A percentile compares a stretch with the other conserved stretches of the same genome.
Conservation (phyloP, 805 yeast species). For the Kodamaea hsintzibuensis region DNA sequence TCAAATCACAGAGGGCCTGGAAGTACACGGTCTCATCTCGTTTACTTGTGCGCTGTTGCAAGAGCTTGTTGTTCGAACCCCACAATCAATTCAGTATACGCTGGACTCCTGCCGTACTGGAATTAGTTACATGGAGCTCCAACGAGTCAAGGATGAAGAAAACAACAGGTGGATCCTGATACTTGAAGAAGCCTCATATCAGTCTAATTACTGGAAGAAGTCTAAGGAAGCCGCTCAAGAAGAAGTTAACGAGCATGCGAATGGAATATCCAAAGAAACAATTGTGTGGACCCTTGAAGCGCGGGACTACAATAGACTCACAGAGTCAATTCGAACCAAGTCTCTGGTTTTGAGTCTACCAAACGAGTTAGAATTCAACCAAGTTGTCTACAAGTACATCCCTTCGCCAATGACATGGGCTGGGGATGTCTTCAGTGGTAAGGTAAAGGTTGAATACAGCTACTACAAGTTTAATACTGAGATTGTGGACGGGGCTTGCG, state of each 20-base stretch:
- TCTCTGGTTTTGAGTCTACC: not conserved
- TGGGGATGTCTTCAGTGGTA: not conserved
- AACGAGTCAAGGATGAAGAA: not conserved
- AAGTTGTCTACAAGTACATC: not conserved
- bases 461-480: not conserved
- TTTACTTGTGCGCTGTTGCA: not conserved
- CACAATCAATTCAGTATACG: not conserved
- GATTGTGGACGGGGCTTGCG: not conserved
- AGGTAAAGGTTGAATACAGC: not conserved
- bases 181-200: not conserved
- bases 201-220: not conserved
- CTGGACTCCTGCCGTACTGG: not conserved
- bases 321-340: not conserved
- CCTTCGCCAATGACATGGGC: not conserved
- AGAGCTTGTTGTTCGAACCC: not conserved
- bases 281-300: not conserved
- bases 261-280: not conserved
- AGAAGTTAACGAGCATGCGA: not conserved
- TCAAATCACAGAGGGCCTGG: not conserved
- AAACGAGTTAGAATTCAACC: not conserved
- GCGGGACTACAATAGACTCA: not conserved
- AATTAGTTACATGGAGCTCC: not conserved
- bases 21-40: not conserved
- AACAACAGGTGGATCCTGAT: not conserved
- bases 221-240: not conserved